Conservation (phyloP, 1,284 basidiomycete species). For the Sanghuangporus sanghuang region DNA sequence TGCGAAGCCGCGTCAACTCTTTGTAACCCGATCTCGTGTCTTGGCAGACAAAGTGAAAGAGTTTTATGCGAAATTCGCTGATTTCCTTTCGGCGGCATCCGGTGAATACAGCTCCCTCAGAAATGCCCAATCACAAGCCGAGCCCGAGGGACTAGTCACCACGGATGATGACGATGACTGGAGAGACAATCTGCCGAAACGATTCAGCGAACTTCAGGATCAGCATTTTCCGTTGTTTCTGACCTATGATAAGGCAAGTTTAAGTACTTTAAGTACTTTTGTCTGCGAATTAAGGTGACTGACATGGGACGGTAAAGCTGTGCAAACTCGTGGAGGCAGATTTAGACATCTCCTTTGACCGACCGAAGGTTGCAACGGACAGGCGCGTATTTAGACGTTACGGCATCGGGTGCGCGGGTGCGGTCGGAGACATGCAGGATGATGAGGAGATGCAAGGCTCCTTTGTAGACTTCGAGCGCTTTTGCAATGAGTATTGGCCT, state of each 20-base stretch:
- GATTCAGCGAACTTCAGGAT: slow-evolving; percentile 54
- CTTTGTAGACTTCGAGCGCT: slow-evolving; percentile 46
- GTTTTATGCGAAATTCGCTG: slow-evolving; percentile 51
- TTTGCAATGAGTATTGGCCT: slow-evolving; percentile 55
- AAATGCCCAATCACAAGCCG: slow-evolving; percentile 1
- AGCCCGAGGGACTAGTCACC: slow-evolving; percentile 36
- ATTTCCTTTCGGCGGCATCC: slow-evolving; percentile 38
- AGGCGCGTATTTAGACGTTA: slow-evolving; percentile 16
- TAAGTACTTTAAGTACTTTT: background rate
- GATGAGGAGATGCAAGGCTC: slow-evolving; percentile 23
- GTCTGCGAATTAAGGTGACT: background rate
- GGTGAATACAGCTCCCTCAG: slow-evolving; percentile 22
- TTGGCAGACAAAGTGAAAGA: slow-evolving; percentile 63
- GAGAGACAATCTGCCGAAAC: slow-evolving; percentile 43
- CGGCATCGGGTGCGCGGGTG: background rate
- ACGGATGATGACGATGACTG: slow-evolving; percentile 43
- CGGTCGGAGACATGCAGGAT: background rate
- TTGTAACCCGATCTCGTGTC: slow-evolving; percentile 65
- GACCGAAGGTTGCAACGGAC: slow-evolving; percentile 15
- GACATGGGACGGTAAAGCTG: slow-evolving; percentile 8
- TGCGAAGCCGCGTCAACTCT: slow-evolving; percentile 55
- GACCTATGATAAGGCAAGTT: slow-evolving; percentile 54
- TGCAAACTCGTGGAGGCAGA: slow-evolving; percentile 23
- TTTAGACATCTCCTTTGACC: slow-evolving; percentile 17
- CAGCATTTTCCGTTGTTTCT: slow-evolving; percentile 68